These are phyloP conservation scores for Lactarius hatsudake DNA, from an alignment of 768 basidiomycete genomes.

Conservation along the genomic window DNA sequence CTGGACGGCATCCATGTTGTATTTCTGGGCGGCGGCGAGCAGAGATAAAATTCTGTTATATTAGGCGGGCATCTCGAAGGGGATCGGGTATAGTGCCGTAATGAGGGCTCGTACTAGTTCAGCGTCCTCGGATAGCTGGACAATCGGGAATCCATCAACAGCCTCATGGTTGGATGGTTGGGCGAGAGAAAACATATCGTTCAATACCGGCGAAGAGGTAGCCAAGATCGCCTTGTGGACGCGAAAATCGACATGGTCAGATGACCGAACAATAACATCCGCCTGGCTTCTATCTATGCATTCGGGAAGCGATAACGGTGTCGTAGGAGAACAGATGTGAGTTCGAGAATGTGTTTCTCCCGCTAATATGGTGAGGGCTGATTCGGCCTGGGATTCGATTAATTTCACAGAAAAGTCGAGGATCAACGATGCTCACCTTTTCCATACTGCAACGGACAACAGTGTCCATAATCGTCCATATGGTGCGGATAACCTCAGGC, in stretches of 20 bases:
- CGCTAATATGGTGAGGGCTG: not conserved
- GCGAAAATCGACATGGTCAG: constrained; percentile 43
- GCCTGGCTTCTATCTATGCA: constrained; percentile 27
- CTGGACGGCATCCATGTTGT: not conserved
- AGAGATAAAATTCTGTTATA: not conserved
- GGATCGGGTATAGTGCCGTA: not conserved
- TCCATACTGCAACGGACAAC: not conserved
- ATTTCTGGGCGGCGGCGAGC: constrained; percentile 5
- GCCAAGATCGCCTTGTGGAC: constrained; percentile 44
- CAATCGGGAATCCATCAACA: not conserved
- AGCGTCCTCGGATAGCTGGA: not conserved
- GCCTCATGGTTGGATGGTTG: not conserved
- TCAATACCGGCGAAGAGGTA: constrained; percentile 43
- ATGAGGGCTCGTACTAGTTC: not conserved
- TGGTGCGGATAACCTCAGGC: not conserved
- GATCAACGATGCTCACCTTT: not conserved
- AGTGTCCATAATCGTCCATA: not conserved
- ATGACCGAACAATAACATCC: constrained; percentile 43
- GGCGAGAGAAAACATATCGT: constrained; percentile 12
- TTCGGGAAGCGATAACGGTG: not conserved
- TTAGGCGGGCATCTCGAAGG: not conserved
- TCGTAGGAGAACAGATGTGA: not conserved
- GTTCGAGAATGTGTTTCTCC: too few relatives aligned
- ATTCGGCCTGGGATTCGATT: constrained; percentile 4
- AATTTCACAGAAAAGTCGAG: not conserved